Evolutionary conservation across 306 rosid species (phyloP), one percentile per base, ranked within the genome.

Genomic region (Pyrus communis): DNA sequence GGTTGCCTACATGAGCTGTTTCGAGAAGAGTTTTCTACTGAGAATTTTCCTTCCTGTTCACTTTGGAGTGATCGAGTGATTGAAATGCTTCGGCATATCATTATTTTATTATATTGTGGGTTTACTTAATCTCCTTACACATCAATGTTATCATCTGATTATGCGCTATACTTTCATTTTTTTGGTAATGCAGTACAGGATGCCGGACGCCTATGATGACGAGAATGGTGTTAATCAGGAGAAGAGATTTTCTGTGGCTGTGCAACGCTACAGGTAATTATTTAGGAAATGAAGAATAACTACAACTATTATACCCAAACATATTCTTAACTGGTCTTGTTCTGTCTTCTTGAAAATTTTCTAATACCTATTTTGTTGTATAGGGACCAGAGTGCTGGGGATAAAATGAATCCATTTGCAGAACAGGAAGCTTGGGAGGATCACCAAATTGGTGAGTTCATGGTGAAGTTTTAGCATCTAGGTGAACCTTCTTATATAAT

Each of bases 351-450:
- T 74, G 23, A 74, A 62, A 19, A 40, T 23, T 78, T 80, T 77
- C 25, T 49, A 5, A 23, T 49, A 54, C 25, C 28, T 54, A 71
- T 66, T 71, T 23, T 27, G 42, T 58, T 70, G 70, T 81, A 14
- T 68, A 91, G 97, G 85, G 97, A 92, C 71, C 52, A 72, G 23
- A 71, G 78, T 79, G 89, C 97, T 69, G 99, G 82, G 67, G 96
- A 94, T 17, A 94, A 91, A 85, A 90, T 94, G 97, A 91, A 90
- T 70, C 93, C 96, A 45, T 88, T 88, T 80, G 91, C 97, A 54
- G 97, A 92, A 84, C 97, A 95, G 82, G 99, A 95, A 77, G 99
- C 99, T 28, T 92, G 99, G 99, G 97, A 92, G 85, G 97, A 95
- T 30, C 93, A 95, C 77, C 99, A 95, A 84, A 95, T 92, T 77